Base-by-base conservation (phyloP, 2,329 filamentous ascomycete genomes). In the Arthrobotrys pseudoclavata region DNA sequence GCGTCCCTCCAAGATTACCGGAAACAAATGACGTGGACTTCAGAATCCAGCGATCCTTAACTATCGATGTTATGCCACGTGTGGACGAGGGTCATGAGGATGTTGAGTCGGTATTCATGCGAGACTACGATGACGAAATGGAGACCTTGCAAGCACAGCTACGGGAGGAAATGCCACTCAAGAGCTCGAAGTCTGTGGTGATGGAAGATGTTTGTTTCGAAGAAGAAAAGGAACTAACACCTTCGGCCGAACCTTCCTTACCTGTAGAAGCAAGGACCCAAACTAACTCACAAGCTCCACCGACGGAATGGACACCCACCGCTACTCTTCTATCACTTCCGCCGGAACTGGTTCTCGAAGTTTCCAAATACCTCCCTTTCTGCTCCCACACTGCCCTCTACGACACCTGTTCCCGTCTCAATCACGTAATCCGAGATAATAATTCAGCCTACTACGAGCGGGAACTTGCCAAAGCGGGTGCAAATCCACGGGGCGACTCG, bases 51-150 rank as follows among this genome's bases (percentile, higher is more conserved):
- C 62, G 68, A 34, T 74, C 68, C 34, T 57, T 69, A 57, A 60
- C 57, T 24, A 79, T 74, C 61, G 69, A 79, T 74, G 69, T 69
- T 74, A 69, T 79, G 64, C 75, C 68, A 60, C 63, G 63, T 6
- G 37, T 74, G 45, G 75, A 79, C 69, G 68, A 72, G 37, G 55
- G 52, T 26, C 75, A 64, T 40, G 69, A 79, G 40, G 75, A 74
- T 18, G 75, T 72, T 20, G 75, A 79, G 57, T 72, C 75, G 29
- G 68, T 79, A 26, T 69, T 60, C 50, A 79, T 74, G 74, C 66
- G 63, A 47, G 75, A 72, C 37, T 74, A 74, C n/a, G 75, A 79
- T 22, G 75, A 79, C 26, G 75, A 79, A 40, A 74, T 72, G 69
- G 75, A 72, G n/a, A 20, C 62, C 2, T 42, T 72, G 20, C 75